A percentile compares a stretch with the other conserved stretches of the same genome.
phyloP scores from a whole-genome alignment of 352 stramenopile species.

The Hyaloperonospora arabidopsidis region DNA sequence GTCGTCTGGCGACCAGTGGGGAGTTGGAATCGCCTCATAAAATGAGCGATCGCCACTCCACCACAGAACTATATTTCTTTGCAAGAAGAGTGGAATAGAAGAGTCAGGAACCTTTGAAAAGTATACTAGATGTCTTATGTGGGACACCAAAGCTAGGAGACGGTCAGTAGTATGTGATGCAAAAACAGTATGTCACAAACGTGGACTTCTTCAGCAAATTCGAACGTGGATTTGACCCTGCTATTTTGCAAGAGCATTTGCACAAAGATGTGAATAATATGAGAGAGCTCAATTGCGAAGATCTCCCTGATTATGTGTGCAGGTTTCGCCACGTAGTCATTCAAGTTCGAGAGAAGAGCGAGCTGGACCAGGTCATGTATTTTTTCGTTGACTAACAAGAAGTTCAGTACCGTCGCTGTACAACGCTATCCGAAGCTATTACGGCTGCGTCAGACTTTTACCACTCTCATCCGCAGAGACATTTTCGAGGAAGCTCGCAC shows the following conservation, averaged over 20 bases:
- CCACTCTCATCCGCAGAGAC: too few species aligned
- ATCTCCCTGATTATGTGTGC: constrained; percentile 6
- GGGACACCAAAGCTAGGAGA: constrained; percentile 9
- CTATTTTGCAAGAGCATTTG: constrained; percentile 7
- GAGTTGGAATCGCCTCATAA: too few species aligned
- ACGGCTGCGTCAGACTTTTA: too few species aligned
- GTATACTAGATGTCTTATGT: constrained; percentile 2
- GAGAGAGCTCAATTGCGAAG: constrained; percentile 8
- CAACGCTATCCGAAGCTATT: too few species aligned
- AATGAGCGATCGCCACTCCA: too few species aligned
- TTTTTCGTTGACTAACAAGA: constrained; percentile 3
- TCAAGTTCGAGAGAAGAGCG: constrained; percentile 4
- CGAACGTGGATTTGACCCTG: constrained; percentile 4
- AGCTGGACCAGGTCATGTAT: constrained; percentile 6
- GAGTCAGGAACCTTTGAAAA: constrained; percentile 1
- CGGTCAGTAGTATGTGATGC: constrained; percentile 12
- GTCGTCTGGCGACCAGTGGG: too few species aligned
- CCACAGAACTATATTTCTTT: constrained; percentile 11
- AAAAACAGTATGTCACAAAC: constrained; percentile 8
- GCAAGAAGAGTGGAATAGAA: constrained; percentile 10
- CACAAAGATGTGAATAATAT: constrained; percentile 4
- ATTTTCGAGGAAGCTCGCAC: too few species aligned
- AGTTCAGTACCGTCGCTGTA: too few species aligned
- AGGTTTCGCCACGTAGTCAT: not conserved
- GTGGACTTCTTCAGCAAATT: constrained; percentile 7